Evolutionary conservation across 2,329 filamentous ascomycete genomes (phyloP).

Genomic region (Alternaria arbusti): DNA sequence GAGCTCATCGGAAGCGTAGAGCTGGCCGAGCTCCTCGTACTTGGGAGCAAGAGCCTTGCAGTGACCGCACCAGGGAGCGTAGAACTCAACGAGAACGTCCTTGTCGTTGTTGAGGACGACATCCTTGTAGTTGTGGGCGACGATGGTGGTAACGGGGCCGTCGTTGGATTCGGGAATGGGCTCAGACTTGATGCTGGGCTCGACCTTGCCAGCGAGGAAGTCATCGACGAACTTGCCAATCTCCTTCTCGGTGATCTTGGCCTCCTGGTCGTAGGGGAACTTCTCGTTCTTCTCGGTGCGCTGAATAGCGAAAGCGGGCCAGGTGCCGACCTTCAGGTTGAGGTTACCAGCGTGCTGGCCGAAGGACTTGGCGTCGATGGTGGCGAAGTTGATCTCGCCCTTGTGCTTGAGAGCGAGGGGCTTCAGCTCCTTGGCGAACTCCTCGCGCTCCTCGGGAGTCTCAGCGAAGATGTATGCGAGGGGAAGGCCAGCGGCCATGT

Average conservation of each 20-base stretch:
- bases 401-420: constrained; percentile 89
- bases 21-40: constrained; percentile 68
- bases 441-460: constrained; percentile 84
- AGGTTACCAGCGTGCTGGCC: constrained; percentile 95
- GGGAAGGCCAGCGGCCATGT: constrained; percentile 91
- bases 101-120: constrained; percentile 92
- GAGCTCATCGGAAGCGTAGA: constrained; percentile 61
- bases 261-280: constrained; percentile 88
- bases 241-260: constrained; percentile 74
- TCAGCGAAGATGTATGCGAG: constrained; percentile 98
- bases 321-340: constrained; percentile 94
- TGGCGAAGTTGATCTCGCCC: constrained; percentile 96
- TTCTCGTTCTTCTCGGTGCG: constrained; percentile 95
- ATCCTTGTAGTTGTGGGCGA: constrained; percentile 92
- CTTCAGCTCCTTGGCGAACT: constrained; percentile 79
- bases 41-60: constrained; percentile 73
- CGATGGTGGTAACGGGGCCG: constrained; percentile 83
- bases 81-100: constrained; percentile 98
- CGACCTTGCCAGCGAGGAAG: constrained; percentile 84
- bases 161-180: constrained; percentile 93
- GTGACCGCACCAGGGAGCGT: constrained; percentile 83
- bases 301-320: constrained; percentile 98
- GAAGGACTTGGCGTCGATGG: constrained; percentile 92
- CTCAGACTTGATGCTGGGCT: constrained; percentile 98
- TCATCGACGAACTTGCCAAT: constrained; percentile 86